A percentile compares a stretch with the other conserved stretches of the same genome.
phyloP scores from a whole-genome alignment of 1,139 yeast genomes.

The Blastobotrys ciferrii region DNA sequence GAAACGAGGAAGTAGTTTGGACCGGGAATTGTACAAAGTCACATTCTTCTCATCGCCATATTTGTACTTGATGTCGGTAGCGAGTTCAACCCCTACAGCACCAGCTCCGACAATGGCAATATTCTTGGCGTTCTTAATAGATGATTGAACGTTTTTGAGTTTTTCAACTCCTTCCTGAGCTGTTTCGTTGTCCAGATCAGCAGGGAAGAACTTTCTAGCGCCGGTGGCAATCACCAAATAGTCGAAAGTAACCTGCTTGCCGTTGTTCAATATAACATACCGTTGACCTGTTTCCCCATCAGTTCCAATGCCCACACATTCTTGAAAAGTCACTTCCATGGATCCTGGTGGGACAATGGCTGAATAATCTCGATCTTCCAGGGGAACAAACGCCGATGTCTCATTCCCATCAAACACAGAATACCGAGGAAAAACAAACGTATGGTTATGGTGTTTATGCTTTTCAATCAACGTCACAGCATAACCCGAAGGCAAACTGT shows the following conservation, averaged over 20 bases:
- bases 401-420: conserved; percentile 22
- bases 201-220: background rate
- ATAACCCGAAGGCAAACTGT: conserved; percentile 18
- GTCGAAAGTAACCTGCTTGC: background rate
- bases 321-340: background rate
- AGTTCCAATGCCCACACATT: background rate
- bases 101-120: conserved; percentile 28
- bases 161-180: conserved; percentile 11
- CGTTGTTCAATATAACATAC: background rate
- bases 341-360: conserved; percentile 15
- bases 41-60: conserved; percentile 21
- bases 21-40: conserved; percentile 7
- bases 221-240: conserved; percentile 20
- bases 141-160: conserved; percentile 8
- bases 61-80: conserved; percentile 25
- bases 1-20: background rate
- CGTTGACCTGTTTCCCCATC: background rate
- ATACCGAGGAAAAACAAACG: conserved; percentile 23
- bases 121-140: conserved; percentile 17
- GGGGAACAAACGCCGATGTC: conserved; percentile 21
- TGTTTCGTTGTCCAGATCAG: conserved; percentile 11
- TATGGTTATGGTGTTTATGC: conserved; percentile 19
- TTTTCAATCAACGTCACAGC: conserved; percentile 19
- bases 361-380: conserved; percentile 11
- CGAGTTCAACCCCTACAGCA: conserved; percentile 28